Base-by-base conservation (phyloP, 495 filamentous ascomycete species). In the Podospora conica region DNA sequence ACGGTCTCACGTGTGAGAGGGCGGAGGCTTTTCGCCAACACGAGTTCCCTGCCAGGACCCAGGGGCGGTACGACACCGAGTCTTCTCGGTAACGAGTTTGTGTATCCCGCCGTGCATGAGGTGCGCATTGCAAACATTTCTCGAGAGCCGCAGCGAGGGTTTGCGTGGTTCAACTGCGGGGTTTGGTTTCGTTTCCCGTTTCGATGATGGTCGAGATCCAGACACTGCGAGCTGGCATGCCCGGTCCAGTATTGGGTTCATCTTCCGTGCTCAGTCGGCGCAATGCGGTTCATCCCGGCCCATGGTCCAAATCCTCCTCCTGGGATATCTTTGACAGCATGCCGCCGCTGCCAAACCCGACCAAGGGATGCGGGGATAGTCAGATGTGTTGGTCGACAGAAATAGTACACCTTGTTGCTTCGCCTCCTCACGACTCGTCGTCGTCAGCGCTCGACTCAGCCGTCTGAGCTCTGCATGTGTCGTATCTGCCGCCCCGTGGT, bases 171-270 rank as follows among this genome's bases (percentile, higher is more conserved):
- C 29, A 21, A 23, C 54, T 55, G 61, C 61, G 61, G 61, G 61
- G 53, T 55, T 55, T 29, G 58, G 61, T 63, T 55, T 63, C 53
- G 61, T 63, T 63, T 63, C 48, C 61, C 25, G 25, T 33, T 18
- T 29, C 24, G 28, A 58, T 24, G 11, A 27, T 58, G 56, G 56
- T 27, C 6, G 58, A 28, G 58, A 53, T 53, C 23, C 59, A 48
- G 31, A 28, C 20, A 22, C 40, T 48, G 40, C 15, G 40, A 48
- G 15, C 40, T n/a, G 40, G 40, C 40, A 48, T n/a, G 40, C 6
- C 40, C 18, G 40, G 40, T 48, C 40, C 18, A 29, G 29, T 25
- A 11, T 28, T 59, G 27, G 57, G 54, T n/a, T 4, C n/a, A 18
- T 56, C 54, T n/a, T n/a, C n/a, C n/a, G n/a, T n/a, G n/a, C n/a